Percentiles rank a stretch among this genome's conserved stretches.
phyloP scores from a whole-genome alignment of 2,329 filamentous ascomycete genomes.

The Colletotrichum plurivorum region DNA sequence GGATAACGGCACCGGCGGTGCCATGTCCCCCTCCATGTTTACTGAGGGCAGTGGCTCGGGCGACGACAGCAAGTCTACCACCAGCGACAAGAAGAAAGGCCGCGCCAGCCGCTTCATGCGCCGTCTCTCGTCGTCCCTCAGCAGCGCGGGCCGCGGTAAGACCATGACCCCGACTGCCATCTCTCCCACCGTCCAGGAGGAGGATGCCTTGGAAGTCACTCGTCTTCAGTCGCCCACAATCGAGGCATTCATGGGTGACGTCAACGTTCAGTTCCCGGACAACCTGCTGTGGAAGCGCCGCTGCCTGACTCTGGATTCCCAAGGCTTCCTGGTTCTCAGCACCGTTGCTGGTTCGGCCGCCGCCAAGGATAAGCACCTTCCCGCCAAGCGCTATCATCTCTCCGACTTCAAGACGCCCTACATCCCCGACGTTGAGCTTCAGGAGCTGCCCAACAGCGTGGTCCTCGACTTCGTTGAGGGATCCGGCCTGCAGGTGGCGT shows the following conservation, averaged over 20 bases:
- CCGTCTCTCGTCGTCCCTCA: slow-evolving; percentile 68
- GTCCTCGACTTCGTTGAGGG: slow-evolving; percentile 73
- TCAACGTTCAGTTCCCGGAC: slow-evolving; percentile 98
- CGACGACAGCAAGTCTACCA: slow-evolving; percentile 59
- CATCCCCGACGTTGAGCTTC: slow-evolving; percentile 88
- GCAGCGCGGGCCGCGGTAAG: slow-evolving; percentile 60
- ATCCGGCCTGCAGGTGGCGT: slow-evolving; percentile 74
- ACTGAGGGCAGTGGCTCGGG: slow-evolving; percentile 63
- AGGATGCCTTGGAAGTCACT: slow-evolving; percentile 56
- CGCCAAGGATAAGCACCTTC: slow-evolving; percentile 68
- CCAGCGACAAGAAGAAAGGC: slow-evolving; percentile 63
- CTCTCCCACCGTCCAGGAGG: slow-evolving; percentile 67
- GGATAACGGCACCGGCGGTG: slow-evolving; percentile 51
- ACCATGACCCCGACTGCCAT: slow-evolving; percentile 57
- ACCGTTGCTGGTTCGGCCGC: slow-evolving; percentile 63
- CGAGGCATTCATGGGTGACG: slow-evolving; percentile 83
- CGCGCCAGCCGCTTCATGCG: slow-evolving; percentile 72
- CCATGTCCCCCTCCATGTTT: slow-evolving; percentile 57
- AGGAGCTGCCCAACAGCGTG: slow-evolving; percentile 92
- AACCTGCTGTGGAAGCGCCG: slow-evolving; percentile 96
- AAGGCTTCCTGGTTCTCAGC: slow-evolving; percentile 87
- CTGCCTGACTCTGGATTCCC: slow-evolving; percentile 86
- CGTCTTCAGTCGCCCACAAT: slow-evolving; percentile 56
- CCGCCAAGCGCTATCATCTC: slow-evolving; percentile 84
- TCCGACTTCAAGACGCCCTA: slow-evolving; percentile 86